Conservation (phyloP, 2,329 filamentous ascomycete species). For the Penicillium sclerotiorum region DNA sequence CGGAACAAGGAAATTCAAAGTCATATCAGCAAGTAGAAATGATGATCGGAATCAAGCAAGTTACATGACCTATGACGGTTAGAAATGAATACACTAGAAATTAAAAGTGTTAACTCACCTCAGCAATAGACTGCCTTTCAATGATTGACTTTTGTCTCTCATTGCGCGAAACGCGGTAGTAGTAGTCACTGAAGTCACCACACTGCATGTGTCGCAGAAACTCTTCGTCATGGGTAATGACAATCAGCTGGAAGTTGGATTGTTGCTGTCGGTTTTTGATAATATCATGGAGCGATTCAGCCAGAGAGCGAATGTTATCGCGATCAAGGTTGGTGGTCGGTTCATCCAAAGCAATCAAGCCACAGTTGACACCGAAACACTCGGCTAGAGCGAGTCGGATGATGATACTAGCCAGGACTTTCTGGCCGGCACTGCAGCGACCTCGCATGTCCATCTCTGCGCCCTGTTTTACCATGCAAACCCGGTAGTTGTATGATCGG, state of each 20-base stretch:
- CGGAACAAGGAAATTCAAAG: too few relatives aligned
- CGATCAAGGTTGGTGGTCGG: constrained; percentile 95
- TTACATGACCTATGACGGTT: neutral
- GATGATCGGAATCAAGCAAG: neutral
- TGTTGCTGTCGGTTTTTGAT: constrained; percentile 82
- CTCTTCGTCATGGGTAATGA: constrained; percentile 98
- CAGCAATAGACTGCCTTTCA: constrained; percentile 61
- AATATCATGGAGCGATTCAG: constrained; percentile 80
- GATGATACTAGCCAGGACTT: constrained; percentile 94
- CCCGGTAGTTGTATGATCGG: constrained; percentile 92
- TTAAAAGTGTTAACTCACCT: constrained; percentile 37
- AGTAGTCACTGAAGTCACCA: constrained; percentile 88
- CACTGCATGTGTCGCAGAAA: constrained; percentile 93
- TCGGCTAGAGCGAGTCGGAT: constrained; percentile 95
- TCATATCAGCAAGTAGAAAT: neutral
- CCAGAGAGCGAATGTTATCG: constrained; percentile 91
- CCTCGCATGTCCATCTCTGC: constrained; percentile 99
- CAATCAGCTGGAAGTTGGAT: constrained; percentile 94
- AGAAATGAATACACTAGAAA: neutral
- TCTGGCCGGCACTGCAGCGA: constrained; percentile 93
- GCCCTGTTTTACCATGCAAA: constrained; percentile 97
- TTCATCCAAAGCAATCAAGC: constrained; percentile 94
- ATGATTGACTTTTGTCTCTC: constrained; percentile 87
- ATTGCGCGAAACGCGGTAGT: constrained; percentile 83
- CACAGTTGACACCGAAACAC: constrained; percentile 94